A percentile compares a stretch with the other conserved stretches of the same genome.
Conservation (phyloP, 805 yeast species). For the Kuraishia hungarica region DNA sequence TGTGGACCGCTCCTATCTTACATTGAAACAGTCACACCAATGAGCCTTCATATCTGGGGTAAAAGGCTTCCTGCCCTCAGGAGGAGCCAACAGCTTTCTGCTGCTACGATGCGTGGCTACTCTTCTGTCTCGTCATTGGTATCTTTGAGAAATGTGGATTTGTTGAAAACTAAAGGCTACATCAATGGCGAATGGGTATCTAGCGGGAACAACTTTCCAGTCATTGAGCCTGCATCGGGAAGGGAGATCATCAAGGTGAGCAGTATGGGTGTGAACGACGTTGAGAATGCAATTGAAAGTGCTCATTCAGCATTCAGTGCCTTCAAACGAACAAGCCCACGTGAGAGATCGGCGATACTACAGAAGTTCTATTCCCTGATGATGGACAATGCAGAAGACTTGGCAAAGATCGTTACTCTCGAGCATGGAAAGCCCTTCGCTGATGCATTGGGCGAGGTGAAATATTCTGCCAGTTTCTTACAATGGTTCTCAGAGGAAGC, state of each 20-base stretch:
- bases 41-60: not conserved
- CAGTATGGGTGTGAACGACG: conserved; percentile 40
- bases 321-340: conserved; percentile 45
- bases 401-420: conserved; percentile 55
- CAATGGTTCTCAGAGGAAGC: conserved; percentile 90
- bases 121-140: not conserved
- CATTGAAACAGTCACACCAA: not conserved
- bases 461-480: conserved; percentile 64
- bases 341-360: conserved; percentile 47
- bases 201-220: conserved; percentile 41
- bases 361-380: conserved; percentile 43
- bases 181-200: conserved; percentile 69
- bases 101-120: not conserved
- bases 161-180: conserved; percentile 48
- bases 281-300: conserved; percentile 41
- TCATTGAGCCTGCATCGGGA: conserved; percentile 71
- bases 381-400: conserved; percentile 50
- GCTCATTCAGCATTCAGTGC: conserved; percentile 45
- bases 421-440: conserved; percentile 71
- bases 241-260: conserved; percentile 46
- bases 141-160: conserved; percentile 26
- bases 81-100: not conserved
- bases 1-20: too few relatives aligned
- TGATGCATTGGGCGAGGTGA: conserved; percentile 64
- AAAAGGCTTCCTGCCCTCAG: not conserved